phyloP scores from a whole-genome alignment of 2,329 filamentous ascomycete genomes.

The Chrysoporthe austroafricana region DNA sequence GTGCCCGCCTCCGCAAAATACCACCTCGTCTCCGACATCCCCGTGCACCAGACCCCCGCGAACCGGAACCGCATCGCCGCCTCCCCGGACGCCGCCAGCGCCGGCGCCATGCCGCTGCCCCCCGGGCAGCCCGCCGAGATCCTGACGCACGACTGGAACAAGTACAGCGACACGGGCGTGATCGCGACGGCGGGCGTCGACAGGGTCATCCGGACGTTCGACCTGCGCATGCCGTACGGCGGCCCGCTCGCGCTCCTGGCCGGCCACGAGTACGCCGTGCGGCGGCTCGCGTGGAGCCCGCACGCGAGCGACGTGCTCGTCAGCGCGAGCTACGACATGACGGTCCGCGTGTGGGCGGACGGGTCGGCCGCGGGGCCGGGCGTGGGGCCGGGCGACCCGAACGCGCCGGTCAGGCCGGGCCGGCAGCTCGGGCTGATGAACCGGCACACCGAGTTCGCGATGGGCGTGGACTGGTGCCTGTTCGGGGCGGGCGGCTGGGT shows the following conservation, averaged over 20 bases:
- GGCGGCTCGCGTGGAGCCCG: slow-evolving; percentile 87
- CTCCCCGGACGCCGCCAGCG: slow-evolving; percentile 30
- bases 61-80: slow-evolving; percentile 42
- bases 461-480: slow-evolving; percentile 96
- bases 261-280: slow-evolving; percentile 90
- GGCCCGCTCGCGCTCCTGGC: slow-evolving; percentile 75
- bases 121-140: slow-evolving; percentile 73
- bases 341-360: slow-evolving; percentile 90
- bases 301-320: slow-evolving; percentile 88
- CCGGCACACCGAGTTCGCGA: slow-evolving; percentile 91
- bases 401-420: slow-evolving; percentile 54
- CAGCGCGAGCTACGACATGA: slow-evolving; percentile 97
- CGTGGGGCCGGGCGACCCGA: slow-evolving; percentile 33
- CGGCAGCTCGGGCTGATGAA: slow-evolving; percentile 86
- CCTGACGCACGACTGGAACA: slow-evolving; percentile 98
- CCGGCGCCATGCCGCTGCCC: slow-evolving; percentile 31
- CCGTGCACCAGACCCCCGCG: slow-evolving; percentile 72
- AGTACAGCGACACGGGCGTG: slow-evolving; percentile 78
- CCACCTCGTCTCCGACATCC: slow-evolving; percentile 80
- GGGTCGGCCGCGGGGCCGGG: slow-evolving; percentile 46
- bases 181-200: slow-evolving; percentile 91
- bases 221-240: slow-evolving; percentile 75
- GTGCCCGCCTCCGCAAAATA: slow-evolving; percentile 85
- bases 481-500: slow-evolving; percentile 97
- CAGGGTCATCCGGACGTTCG: slow-evolving; percentile 83